phyloP scores from a whole-genome alignment of 73 alveolate genomes.

The Uronychia setigera region DNA sequence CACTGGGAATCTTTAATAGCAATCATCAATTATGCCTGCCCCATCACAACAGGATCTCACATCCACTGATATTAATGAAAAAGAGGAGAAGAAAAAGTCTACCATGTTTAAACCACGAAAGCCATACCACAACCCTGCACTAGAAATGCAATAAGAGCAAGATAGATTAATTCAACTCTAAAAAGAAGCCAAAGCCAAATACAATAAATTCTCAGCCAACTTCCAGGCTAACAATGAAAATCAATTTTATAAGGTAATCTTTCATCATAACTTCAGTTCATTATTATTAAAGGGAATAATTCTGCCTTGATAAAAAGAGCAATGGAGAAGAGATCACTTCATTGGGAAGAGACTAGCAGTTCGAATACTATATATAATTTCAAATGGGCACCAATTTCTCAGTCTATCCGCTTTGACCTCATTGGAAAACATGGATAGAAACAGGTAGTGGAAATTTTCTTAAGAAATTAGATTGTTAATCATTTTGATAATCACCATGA shows the following conservation, averaged over 20 bases:
- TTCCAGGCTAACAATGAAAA: neutral
- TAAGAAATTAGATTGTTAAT: neutral
- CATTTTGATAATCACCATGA: neutral
- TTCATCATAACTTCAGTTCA: neutral
- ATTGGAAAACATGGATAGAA: conserved; percentile 55
- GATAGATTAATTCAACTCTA: neutral
- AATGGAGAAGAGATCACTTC: neutral
- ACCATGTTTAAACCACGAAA: neutral
- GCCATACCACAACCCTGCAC: neutral
- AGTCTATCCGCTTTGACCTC: conserved; percentile 67
- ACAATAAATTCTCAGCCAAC: neutral
- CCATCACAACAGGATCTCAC: too few relatives aligned
- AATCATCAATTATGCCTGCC: too few relatives aligned
- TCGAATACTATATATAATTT: conserved; percentile 67
- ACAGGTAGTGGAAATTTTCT: conserved; percentile 34
- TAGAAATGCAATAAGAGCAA: neutral
- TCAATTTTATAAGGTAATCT: neutral
- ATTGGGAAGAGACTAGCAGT: conserved; percentile 1
- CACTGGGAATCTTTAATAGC: too few relatives aligned
- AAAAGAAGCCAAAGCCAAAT: neutral
- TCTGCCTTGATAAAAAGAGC: neutral
- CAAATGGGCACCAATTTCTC: conserved; percentile 75
- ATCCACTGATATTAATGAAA: too few relatives aligned
- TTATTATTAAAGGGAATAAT: neutral
- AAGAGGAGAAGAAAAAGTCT: neutral